Conservation (phyloP, 2,329 filamentous ascomycete species). For the Apiospora marii region DNA sequence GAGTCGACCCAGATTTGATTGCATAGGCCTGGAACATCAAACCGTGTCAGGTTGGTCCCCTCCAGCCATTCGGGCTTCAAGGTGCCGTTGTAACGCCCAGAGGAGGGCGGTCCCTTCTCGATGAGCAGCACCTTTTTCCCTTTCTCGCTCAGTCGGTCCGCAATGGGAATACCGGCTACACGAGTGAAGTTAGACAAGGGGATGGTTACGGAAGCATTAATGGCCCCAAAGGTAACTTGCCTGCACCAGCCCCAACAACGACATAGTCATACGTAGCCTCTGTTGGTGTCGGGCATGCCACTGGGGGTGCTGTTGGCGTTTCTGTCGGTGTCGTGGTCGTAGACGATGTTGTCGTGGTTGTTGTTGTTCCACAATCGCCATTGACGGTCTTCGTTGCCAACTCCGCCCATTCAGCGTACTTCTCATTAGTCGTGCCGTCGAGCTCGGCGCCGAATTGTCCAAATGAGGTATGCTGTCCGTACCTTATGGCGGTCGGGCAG, state of each 20-base stretch:
- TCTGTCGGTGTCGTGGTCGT: slow-evolving; percentile 46
- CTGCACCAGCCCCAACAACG: slow-evolving; percentile 66
- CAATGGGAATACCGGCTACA: slow-evolving; percentile 58
- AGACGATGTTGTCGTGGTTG: slow-evolving; percentile 67
- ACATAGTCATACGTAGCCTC: slow-evolving; percentile 65
- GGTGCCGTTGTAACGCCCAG: slow-evolving; percentile 69
- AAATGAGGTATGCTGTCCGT: slow-evolving; percentile 63
- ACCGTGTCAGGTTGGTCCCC: slow-evolving; percentile 70
- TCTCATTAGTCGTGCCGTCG: slow-evolving; percentile 41
- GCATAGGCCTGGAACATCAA: slow-evolving; percentile 75
- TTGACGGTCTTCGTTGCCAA: slow-evolving; percentile 50
- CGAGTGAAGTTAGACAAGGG: neutral
- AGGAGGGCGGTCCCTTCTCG: slow-evolving; percentile 67
- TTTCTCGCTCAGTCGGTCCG: slow-evolving; percentile 68
- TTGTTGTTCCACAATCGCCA: slow-evolving; percentile 37
- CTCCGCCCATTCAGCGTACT: slow-evolving; percentile 53
- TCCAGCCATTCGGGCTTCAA: slow-evolving; percentile 69
- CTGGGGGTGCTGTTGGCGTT: neutral
- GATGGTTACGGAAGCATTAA: neutral
- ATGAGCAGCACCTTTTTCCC: slow-evolving; percentile 71
- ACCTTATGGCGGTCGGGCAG: slow-evolving; percentile 53
- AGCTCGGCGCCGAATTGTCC: slow-evolving; percentile 59
- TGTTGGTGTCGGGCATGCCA: slow-evolving; percentile 38
- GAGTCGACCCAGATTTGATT: slow-evolving; percentile 74
- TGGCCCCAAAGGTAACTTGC: slow-evolving; percentile 31